Percentiles rank a stretch among this genome's conserved stretches.
phyloP scores from a whole-genome alignment of 768 basidiomycete species.

The Pleurotus cornucopiae region DNA sequence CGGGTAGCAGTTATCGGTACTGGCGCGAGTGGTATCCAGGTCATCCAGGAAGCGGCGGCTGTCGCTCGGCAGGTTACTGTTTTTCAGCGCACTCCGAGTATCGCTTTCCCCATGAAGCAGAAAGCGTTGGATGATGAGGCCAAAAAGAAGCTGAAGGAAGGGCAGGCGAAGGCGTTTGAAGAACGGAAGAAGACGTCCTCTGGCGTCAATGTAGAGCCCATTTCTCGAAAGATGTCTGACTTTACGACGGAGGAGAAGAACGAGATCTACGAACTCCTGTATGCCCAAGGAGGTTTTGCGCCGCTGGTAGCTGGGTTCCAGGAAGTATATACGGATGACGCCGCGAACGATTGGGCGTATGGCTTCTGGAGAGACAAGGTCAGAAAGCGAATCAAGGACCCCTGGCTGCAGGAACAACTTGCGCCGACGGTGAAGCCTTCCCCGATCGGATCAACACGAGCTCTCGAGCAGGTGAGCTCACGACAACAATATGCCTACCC shows the following conservation, averaged over 20 bases:
- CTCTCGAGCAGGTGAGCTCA: constrained; percentile 14
- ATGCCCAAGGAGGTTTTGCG: constrained; percentile 17
- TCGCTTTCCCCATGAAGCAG: constrained; percentile 48
- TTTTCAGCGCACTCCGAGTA: constrained; percentile 36
- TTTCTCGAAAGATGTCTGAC: constrained; percentile 11
- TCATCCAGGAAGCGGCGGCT: constrained; percentile 19
- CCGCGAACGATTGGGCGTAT: constrained; percentile 18
- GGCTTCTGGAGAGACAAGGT: constrained; percentile 22
- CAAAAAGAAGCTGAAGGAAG: constrained; percentile 15
- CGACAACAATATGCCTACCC: not conserved
- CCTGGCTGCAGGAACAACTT: constrained; percentile 18
- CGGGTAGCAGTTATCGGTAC: constrained; percentile 23
- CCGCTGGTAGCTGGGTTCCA: constrained; percentile 15
- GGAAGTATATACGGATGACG: constrained; percentile 14
- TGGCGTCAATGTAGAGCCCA: constrained; percentile 13
- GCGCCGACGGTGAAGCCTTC: constrained; percentile 18
- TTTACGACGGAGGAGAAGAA: constrained; percentile 17
- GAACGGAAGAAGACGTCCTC: constrained; percentile 17
- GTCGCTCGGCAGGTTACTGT: constrained; percentile 18
- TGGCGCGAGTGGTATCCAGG: constrained; percentile 22
- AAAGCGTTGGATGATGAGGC: constrained; percentile 48
- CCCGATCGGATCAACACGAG: constrained; percentile 21
- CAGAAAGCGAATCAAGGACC: constrained; percentile 14
- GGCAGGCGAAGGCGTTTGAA: constrained; percentile 14
- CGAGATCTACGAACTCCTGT: constrained; percentile 17